phyloP scores from a whole-genome alignment of 2,329 filamentous ascomycete genomes.

The Emergomyces africanus region DNA sequence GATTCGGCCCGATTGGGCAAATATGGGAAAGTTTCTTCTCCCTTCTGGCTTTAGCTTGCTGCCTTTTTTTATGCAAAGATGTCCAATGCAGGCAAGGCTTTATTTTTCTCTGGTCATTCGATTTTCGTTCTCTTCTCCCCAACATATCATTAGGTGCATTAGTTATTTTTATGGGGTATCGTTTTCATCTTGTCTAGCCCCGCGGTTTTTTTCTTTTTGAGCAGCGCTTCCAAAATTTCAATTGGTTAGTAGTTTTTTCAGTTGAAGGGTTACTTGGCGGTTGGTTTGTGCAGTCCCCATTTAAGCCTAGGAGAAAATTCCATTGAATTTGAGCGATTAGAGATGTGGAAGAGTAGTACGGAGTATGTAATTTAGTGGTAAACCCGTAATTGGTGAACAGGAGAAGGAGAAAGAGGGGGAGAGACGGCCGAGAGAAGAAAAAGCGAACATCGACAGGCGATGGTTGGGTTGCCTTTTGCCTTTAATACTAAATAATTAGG shows the following conservation, averaged over 20 bases:
- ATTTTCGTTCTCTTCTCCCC: neutral
- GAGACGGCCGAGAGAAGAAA: neutral
- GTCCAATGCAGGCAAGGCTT: conserved; percentile 3
- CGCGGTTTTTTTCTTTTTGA: neutral
- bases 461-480: neutral
- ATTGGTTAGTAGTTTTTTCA: too few species aligned
- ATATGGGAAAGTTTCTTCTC: neutral
- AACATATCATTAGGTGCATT: neutral
- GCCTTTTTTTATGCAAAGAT: neutral
- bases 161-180: neutral
- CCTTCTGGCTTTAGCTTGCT: neutral
- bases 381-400: neutral
- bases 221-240: neutral
- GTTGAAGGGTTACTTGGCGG: neutral
- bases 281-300: neutral
- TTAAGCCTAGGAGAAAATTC: neutral
- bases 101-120: neutral
- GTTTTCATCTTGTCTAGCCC: too few species aligned
- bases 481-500: too few species aligned
- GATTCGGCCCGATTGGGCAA: neutral
- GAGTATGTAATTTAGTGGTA: neutral
- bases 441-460: too few species aligned
- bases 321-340: neutral
- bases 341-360: neutral
- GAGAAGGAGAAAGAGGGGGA: neutral